phyloP scores from a whole-genome alignment of 2,329 filamentous ascomycete species.

The Penicillium sp. region DNA sequence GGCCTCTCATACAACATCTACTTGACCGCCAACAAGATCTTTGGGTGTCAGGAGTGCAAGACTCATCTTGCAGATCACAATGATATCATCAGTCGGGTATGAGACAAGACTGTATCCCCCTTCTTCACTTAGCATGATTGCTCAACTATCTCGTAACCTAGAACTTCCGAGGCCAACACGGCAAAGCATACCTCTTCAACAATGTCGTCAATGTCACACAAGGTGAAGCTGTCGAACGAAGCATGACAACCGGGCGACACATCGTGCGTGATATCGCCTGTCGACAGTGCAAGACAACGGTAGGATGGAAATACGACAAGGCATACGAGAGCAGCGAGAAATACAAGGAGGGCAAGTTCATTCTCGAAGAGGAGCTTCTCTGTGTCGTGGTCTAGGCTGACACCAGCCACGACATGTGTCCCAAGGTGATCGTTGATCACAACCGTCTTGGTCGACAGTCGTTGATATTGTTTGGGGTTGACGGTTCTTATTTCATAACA shows the following conservation, averaged over 20 bases:
- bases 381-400: constrained; percentile 66
- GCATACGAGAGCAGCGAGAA: constrained; percentile 90
- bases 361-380: constrained; percentile 87
- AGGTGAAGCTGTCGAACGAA: constrained; percentile 83
- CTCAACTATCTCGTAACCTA: constrained; percentile 42
- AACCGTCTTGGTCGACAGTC: background rate
- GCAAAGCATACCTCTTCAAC: constrained; percentile 96
- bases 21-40: constrained; percentile 82
- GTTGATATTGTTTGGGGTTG: background rate
- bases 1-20: constrained; percentile 91
- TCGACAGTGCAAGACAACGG: constrained; percentile 85
- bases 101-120: background rate
- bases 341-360: constrained; percentile 99
- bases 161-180: constrained; percentile 98
- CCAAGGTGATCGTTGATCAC: background rate
- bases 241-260: constrained; percentile 96
- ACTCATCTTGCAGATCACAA: constrained; percentile 93
- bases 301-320: constrained; percentile 99
- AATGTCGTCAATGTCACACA: constrained; percentile 86
- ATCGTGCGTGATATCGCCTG: constrained; percentile 92
- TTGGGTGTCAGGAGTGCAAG: constrained; percentile 93
- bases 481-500: background rate
- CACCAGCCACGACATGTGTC: background rate
- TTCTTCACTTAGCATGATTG: background rate
- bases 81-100: constrained; percentile 90